Percentiles rank a stretch among this genome's conserved stretches.
phyloP scores from a whole-genome alignment of 208 protist genomes.

The Acanthamoeba divionensis region DNA sequence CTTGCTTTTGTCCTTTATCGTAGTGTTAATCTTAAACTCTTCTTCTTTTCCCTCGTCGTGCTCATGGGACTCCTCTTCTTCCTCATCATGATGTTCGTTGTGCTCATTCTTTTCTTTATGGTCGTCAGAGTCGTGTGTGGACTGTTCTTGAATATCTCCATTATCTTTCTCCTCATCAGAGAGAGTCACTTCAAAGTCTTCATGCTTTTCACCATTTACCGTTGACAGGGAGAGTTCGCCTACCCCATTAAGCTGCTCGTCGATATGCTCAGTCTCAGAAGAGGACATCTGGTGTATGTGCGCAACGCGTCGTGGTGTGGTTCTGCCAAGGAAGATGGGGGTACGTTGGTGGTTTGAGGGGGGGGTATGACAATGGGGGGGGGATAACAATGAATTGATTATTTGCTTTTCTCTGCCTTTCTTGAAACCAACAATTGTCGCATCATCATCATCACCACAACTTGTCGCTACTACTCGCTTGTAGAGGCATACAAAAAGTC shows the following conservation, averaged over 20 bases:
- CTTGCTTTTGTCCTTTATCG: too few species aligned
- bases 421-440: too few species aligned
- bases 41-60: neutral
- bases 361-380: too few species aligned
- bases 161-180: neutral
- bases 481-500: too few species aligned
- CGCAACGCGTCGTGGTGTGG: neutral
- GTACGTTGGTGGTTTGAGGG: too few species aligned
- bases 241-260: too few species aligned
- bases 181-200: neutral
- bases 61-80: neutral
- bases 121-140: neutral
- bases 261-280: neutral
- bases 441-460: too few species aligned
- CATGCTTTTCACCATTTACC: neutral
- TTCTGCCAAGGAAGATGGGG: too few species aligned
- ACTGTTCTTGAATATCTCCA: neutral
- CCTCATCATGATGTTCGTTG: neutral
- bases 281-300: neutral
- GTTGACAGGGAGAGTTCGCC: too few species aligned
- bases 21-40: neutral
- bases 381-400: too few species aligned
- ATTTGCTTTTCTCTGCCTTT: too few species aligned
- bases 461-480: too few species aligned
- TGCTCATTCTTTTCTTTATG: neutral